phyloP scores from a whole-genome alignment of 805 yeast genomes.

The Ascoidea asiatica region DNA sequence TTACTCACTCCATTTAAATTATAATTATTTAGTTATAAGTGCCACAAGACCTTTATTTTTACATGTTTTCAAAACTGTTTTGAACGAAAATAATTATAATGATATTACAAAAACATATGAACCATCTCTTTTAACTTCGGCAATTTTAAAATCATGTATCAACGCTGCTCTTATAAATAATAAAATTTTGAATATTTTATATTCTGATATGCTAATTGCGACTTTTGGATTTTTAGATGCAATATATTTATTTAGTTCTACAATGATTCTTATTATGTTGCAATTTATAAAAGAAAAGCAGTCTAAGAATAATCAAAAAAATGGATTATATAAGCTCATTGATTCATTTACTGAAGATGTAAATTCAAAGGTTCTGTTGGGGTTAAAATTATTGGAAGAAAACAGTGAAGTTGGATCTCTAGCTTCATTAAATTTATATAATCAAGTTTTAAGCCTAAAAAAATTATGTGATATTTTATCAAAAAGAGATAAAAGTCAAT shows the following conservation, averaged over 20 bases:
- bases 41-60: conserved; percentile 8
- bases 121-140: background rate
- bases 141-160: conserved; percentile 5
- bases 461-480: conserved; percentile 2
- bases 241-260: conserved; percentile 4
- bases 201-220: background rate
- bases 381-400: background rate
- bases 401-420: conserved; percentile 2
- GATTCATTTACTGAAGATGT: conserved; percentile 2
- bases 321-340: no score
- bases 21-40: conserved; percentile 6
- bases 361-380: conserved; percentile 1
- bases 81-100: conserved; percentile 1
- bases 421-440: conserved; percentile 2
- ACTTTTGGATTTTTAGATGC: conserved; percentile 3
- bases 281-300: conserved; percentile 1
- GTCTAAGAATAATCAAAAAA: background rate
- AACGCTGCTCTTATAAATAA: conserved; percentile 6
- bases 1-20: conserved; percentile 6
- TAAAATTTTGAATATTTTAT: conserved; percentile 2
- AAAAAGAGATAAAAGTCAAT: no score
- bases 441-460: conserved; percentile 1
- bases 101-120: conserved; percentile 1
- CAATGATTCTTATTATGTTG: conserved; percentile 1
- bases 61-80: conserved; percentile 5